Conservation (phyloP, 805 yeast genomes). For the Cyberlindnera misumaiensis region DNA sequence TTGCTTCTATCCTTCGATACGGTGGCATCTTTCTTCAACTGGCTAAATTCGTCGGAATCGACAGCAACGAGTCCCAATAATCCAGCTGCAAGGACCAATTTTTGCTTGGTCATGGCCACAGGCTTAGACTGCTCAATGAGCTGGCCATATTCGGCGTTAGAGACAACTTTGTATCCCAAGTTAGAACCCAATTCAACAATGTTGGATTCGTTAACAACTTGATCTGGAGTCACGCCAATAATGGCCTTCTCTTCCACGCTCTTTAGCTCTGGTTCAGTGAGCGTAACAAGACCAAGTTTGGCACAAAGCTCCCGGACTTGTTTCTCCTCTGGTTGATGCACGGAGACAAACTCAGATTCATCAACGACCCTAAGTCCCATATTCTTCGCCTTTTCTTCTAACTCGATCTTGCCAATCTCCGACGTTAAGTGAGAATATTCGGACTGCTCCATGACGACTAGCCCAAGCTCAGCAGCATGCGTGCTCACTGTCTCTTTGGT, state of each 20-base stretch:
- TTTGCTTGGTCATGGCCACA: constrained; percentile 6
- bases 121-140: constrained; percentile 9
- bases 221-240: constrained; percentile 4
- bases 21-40: constrained; percentile 7
- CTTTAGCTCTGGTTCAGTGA: constrained; percentile 7
- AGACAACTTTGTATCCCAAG: constrained; percentile 19
- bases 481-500: neutral
- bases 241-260: constrained; percentile 3
- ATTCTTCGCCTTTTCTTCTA: constrained; percentile 8
- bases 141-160: constrained; percentile 12
- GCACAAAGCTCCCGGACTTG: constrained; percentile 14
- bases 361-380: constrained; percentile 21
- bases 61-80: constrained; percentile 28
- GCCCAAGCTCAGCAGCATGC: constrained; percentile 16
- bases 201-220: constrained; percentile 8
- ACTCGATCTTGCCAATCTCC: constrained; percentile 1
- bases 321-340: constrained; percentile 11
- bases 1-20: neutral
- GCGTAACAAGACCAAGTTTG: constrained; percentile 13
- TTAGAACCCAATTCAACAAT: constrained; percentile 9
- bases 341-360: constrained; percentile 10
- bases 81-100: constrained; percentile 7
- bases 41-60: constrained; percentile 7
- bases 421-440: constrained; percentile 15
- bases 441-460: constrained; percentile 22